Base-by-base conservation (phyloP, 2,329 filamentous ascomycete species). In the Myriosclerotinia curreyana region DNA sequence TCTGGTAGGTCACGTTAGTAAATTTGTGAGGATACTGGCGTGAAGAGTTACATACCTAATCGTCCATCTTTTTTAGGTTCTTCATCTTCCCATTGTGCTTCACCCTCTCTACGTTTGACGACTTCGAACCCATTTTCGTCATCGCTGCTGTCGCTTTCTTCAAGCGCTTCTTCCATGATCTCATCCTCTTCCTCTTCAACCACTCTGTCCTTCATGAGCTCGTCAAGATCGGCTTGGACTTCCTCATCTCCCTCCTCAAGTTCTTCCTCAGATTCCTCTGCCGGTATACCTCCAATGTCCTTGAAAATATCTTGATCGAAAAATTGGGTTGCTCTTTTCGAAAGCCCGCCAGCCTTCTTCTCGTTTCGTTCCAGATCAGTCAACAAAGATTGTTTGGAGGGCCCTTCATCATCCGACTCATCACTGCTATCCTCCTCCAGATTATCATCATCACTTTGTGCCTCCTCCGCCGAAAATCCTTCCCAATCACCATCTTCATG, bases 221-320 rank as follows among this genome's bases (percentile, higher is more conserved):
- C 64, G 22, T 76, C 74, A 17, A 74, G 71, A 55, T 75, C 72
- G 25, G 78, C 78, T 14, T 75, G 73, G 22, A 74, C 71, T 60
- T 80, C 80, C 42, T 79, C 74, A 22, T 76, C 77, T 28, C 77
- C 78, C n/a, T 78, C 75, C 5, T 72, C 77, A 17, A 65, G 71
- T 15, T 74, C 75, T 5, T 77, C 76, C 12, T 80, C 78, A 12
- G 78, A 77, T 8, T 83, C 79, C 34, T 84, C 81, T 22, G 86
- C 86, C 2, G 88, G 78, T 25, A 89, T 76, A 0, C 85, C 90
- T 28, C 86, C 85, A 62, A 98, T 86, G 48, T 87, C 91, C 70
- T 93, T 87, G 80, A 99, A 99, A 49, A 99, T 89, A 69, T 97
- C 93, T 74, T 97, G 94, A 71, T 90, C 89, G 76, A 99, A 99